Evolutionary conservation across 2,329 filamentous ascomycete genomes (phyloP), one percentile per base, ranked within the genome.

Genomic region (Penicillium capsulatum): DNA sequence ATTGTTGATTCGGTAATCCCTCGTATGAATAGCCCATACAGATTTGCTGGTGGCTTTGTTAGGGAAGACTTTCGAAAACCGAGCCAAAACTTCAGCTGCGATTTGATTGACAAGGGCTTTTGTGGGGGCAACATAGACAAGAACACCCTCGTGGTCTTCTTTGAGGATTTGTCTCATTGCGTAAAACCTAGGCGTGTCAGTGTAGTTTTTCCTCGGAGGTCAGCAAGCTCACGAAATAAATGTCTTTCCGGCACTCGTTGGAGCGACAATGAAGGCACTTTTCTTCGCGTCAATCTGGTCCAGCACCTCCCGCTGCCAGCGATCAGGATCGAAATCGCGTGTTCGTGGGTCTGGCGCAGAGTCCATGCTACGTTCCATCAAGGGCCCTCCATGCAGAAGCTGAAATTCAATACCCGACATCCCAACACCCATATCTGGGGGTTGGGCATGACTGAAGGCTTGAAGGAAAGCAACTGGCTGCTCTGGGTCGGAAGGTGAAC

Each of bases 81-180:
- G 76, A 4, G 80, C 84, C 58, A 87, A 80, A 11, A 90, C 73
- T 63, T 90, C 85, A 1, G 85, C 85, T 1, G 84, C 85, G 48
- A 91, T 89, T 60, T 91, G 86, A 57, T 90, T 90, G 42, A 90
- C 84, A 8, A 91, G 69, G 3, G 86, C 84, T 57, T 91, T 91
- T 0, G 85, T 90, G 0, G 86, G 86, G 0, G 84, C 86, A 4
- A 91, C 82, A 50, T 90, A 91, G 0, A 90, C 81, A 5, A 91
- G 64, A 2, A 90, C 74, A 2, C 78, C 80, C 34, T 87, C 78
- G 44, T 90, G 77, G 45, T 77, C 79, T 3, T 74, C 73, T 55
- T 83, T 73, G 7, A 91, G 68, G 1, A 89, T 70, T 55, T 86
- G 81, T 54, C 84, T 83, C 82, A 90, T 91, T 1, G 85, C 85